A percentile compares a stretch with the other conserved stretches of the same genome.
phyloP scores from a whole-genome alignment of 2,329 filamentous ascomycete genomes.

The Cordyceps sp. region DNA sequence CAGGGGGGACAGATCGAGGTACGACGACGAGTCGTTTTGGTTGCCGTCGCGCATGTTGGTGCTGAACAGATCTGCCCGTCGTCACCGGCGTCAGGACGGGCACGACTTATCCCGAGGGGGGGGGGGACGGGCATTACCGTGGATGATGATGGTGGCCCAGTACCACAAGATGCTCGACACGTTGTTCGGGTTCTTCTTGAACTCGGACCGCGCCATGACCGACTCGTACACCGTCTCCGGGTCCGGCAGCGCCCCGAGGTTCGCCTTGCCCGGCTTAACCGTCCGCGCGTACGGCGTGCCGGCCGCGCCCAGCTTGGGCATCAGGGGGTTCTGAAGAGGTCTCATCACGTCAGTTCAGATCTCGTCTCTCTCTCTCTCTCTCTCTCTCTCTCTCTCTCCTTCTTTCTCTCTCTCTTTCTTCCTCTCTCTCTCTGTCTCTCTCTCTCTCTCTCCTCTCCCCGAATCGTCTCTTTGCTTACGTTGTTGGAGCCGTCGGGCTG shows the following conservation, averaged over 20 bases:
- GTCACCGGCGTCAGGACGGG: no score
- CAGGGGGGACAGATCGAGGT: constrained; percentile 54
- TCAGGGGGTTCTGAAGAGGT: constrained; percentile 38
- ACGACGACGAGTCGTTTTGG: constrained; percentile 51
- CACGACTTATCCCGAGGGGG: no score
- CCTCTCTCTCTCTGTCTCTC: no score
- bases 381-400: no score
- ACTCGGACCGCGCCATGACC: constrained; percentile 34
- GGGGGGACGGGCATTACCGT: no score
- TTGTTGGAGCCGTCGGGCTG: constrained; percentile 57
- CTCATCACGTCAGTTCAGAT: no score
- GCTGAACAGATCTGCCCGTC: constrained; percentile 46
- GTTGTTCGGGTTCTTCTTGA: constrained; percentile 49
- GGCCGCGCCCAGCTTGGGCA: constrained; percentile 49
- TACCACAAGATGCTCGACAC: constrained; percentile 58
- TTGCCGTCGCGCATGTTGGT: constrained; percentile 44
- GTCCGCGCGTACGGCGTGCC: constrained; percentile 51
- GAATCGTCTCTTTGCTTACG: no score
- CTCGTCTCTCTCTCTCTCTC: no score
- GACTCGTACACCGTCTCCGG: constrained; percentile 45
- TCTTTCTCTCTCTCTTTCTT: no score
- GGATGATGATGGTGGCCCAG: constrained; percentile 58
- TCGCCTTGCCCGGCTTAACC: constrained; percentile 38
- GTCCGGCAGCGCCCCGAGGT: constrained; percentile 51
- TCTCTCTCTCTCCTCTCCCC: no score